A percentile compares a stretch with the other conserved stretches of the same genome.
phyloP scores from a whole-genome alignment of 805 yeast species.

The Middelhovenomyces tepae region DNA sequence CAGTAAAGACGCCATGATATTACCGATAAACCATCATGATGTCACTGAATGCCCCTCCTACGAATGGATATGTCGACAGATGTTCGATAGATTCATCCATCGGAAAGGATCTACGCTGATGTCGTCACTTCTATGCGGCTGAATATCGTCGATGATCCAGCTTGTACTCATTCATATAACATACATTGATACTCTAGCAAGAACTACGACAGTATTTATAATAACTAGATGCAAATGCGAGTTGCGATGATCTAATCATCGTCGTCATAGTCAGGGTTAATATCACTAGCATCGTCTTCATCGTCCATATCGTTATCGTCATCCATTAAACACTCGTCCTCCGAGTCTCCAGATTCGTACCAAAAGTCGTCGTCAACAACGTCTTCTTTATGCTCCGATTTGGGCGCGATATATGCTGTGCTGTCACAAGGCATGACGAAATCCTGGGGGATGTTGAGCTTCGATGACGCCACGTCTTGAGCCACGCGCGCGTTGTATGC shows the following conservation, averaged over 20 bases:
- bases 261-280: neutral
- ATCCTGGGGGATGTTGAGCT: slow-evolving; percentile 78
- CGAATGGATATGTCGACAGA: too few species aligned
- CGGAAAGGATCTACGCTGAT: too few species aligned
- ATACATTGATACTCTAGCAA: too few species aligned
- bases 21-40: too few species aligned
- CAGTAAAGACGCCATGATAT: too few species aligned
- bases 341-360: slow-evolving; percentile 69
- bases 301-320: slow-evolving; percentile 42
- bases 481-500: slow-evolving; percentile 66
- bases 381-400: slow-evolving; percentile 32
- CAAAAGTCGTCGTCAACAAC: slow-evolving; percentile 75
- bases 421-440: slow-evolving; percentile 68
- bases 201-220: too few species aligned
- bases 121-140: too few species aligned
- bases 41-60: too few species aligned
- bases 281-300: slow-evolving; percentile 27
- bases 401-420: slow-evolving; percentile 42
- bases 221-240: neutral
- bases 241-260: neutral
- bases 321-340: slow-evolving; percentile 40
- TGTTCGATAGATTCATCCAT: too few species aligned
- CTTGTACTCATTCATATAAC: too few species aligned
- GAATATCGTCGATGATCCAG: too few species aligned
- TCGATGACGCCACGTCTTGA: slow-evolving; percentile 63